phyloP scores from a whole-genome alignment of 306 rosid species.

The Potentilla sterilis region DNA sequence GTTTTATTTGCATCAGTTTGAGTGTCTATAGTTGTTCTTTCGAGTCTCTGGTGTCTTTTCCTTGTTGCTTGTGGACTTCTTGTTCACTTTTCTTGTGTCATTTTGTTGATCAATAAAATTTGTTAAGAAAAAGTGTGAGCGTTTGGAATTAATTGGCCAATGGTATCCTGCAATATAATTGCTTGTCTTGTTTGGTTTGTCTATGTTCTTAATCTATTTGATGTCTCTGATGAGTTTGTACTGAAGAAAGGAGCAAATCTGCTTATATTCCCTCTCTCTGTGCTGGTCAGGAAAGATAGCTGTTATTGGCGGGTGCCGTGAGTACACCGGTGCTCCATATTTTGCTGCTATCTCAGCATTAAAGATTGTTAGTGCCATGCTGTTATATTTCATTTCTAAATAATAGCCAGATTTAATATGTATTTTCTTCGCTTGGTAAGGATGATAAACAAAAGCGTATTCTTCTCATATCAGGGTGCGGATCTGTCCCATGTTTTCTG shows the following conservation, averaged over 20 bases:
- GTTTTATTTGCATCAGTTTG: not conserved
- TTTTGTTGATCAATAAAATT: not conserved
- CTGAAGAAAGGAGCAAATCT: constrained; percentile 16
- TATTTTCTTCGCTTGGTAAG: constrained; percentile 2
- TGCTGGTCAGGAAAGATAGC: constrained; percentile 78
- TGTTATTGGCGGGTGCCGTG: constrained; percentile 95
- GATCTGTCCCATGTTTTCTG: constrained; percentile 95
- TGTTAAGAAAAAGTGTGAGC: not conserved
- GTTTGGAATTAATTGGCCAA: not conserved
- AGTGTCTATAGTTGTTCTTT: not conserved
- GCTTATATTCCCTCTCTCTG: constrained; percentile 17
- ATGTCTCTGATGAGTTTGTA: not conserved
- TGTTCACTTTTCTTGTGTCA: not conserved
- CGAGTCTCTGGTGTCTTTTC: not conserved
- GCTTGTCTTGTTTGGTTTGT: not conserved
- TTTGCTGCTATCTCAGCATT: constrained; percentile 93
- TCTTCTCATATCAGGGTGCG: constrained; percentile 61
- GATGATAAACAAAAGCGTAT: constrained; percentile 9
- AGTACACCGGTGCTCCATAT: constrained; percentile 97
- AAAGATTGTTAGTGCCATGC: constrained; percentile 57
- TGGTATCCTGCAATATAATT: not conserved
- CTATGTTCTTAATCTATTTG: not conserved
- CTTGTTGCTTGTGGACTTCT: not conserved
- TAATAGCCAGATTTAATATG: not conserved
- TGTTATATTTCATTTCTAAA: not conserved